Percentiles rank a stretch among this genome's conserved stretches.
phyloP scores from a whole-genome alignment of 2,329 filamentous ascomycete species.

The Clarireedia hainanense region DNA sequence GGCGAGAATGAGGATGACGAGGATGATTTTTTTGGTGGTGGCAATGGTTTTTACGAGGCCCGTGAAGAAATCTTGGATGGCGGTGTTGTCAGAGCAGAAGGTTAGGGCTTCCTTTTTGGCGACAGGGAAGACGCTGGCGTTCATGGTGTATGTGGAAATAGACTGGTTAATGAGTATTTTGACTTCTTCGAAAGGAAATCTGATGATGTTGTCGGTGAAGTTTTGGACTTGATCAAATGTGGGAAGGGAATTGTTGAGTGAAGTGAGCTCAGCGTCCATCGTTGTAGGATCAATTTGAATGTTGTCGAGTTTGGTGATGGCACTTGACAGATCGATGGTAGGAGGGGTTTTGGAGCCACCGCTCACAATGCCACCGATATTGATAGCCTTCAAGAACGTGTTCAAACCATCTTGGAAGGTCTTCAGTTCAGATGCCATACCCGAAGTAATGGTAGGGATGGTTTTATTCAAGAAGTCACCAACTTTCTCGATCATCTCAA shows the following conservation, averaged over 20 bases:
- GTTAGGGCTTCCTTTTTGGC: constrained; percentile 73
- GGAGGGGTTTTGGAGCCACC: constrained; percentile 34
- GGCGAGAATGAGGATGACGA: constrained; percentile 63
- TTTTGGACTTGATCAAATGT: constrained; percentile 80
- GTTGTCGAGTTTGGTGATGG: constrained; percentile 58
- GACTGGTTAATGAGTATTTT: constrained; percentile 63
- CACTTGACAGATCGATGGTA: constrained; percentile 55
- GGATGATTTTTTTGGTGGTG: constrained; percentile 64
- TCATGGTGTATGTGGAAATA: constrained; percentile 68
- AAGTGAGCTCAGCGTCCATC: constrained; percentile 60
- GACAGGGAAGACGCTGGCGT: constrained; percentile 70
- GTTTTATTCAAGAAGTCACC: constrained; percentile 52
- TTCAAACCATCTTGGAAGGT: constrained; percentile 50
- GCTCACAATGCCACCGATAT: constrained; percentile 36
- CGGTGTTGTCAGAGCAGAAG: constrained; percentile 83
- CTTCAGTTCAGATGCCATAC: constrained; percentile 41
- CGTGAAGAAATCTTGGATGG: constrained; percentile 77
- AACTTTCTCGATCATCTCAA: constrained; percentile 53
- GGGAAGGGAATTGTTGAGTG: constrained; percentile 72
- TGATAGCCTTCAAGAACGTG: constrained; percentile 46
- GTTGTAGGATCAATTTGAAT: constrained; percentile 60
- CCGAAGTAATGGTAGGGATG: constrained; percentile 36
- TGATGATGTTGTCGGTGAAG: constrained; percentile 65
- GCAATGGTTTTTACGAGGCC: constrained; percentile 58
- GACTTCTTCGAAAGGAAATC: constrained; percentile 73